Conservation (phyloP, 495 filamentous ascomycete genomes). For the Trichoderma gamsii region DNA sequence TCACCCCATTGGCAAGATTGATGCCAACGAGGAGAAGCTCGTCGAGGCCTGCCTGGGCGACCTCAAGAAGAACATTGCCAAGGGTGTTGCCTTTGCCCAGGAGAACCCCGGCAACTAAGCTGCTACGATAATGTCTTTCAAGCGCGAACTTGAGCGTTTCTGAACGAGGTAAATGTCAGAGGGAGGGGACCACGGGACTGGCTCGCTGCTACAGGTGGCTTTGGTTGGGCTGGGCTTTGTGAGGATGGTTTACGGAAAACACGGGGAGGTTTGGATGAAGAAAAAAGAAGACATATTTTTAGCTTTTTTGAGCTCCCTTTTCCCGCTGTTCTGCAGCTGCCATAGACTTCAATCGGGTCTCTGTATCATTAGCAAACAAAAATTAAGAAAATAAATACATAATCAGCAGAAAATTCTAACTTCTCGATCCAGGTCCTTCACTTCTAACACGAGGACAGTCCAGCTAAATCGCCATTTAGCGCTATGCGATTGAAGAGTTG, state of each 20-base stretch:
- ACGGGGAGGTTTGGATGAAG: slow-evolving; percentile 12
- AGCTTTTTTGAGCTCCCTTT: not conserved
- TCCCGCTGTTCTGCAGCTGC: slow-evolving; percentile 10
- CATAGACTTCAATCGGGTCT: slow-evolving; percentile 12
- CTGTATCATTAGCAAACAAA: slow-evolving; percentile 13
- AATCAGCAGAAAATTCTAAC: not conserved
- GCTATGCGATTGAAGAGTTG: too few relatives aligned
- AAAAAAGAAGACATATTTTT: not conserved
- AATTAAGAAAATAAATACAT: not conserved
- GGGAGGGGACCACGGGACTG: slow-evolving; percentile 1
- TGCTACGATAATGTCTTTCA: not conserved
- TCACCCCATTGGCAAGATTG: slow-evolving; percentile 72
- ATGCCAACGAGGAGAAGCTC: slow-evolving; percentile 80
- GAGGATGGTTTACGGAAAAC: not conserved
- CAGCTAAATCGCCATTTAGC: too few relatives aligned
- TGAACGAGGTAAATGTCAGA: not conserved
- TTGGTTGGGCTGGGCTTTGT: slow-evolving; percentile 1
- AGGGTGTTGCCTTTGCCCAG: slow-evolving; percentile 48
- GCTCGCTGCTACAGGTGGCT: slow-evolving; percentile 10
- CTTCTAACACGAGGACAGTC: too few relatives aligned
- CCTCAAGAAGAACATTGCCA: slow-evolving; percentile 72
- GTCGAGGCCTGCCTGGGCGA: slow-evolving; percentile 76
- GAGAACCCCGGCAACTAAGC: slow-evolving; percentile 50
- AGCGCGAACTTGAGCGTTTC: not conserved
- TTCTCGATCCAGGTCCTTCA: not conserved